A percentile compares a stretch with the other conserved stretches of the same genome.
phyloP scores from a whole-genome alignment of 2,329 filamentous ascomycete species.

The Thermochaetoides dissita region DNA sequence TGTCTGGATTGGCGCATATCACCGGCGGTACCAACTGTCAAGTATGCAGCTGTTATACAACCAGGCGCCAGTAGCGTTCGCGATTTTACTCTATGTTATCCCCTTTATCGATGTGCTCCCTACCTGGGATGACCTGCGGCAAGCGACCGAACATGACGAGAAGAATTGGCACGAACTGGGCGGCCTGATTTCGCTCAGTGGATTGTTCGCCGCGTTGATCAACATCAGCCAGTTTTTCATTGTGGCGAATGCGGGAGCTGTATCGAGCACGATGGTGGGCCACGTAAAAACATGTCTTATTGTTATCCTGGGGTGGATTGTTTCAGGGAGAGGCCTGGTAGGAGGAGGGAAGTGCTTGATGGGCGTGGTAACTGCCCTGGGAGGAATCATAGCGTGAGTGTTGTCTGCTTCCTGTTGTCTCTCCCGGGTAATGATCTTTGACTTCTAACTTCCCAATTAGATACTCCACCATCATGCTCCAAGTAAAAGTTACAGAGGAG shows the following conservation, averaged over 20 bases:
- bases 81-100: constrained; percentile 51
- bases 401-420: constrained; percentile 20
- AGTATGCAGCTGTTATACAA: constrained; percentile 59
- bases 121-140: background rate
- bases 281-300: constrained; percentile 54
- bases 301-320: constrained; percentile 48
- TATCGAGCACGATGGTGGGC: constrained; percentile 52
- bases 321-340: constrained; percentile 35
- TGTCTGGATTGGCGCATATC: constrained; percentile 53
- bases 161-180: no score
- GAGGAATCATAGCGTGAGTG: constrained; percentile 42
- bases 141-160: no score
- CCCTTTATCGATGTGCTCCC: constrained; percentile 48
- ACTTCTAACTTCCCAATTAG: constrained; percentile 6
- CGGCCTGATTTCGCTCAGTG: constrained; percentile 44
- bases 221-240: constrained; percentile 53
- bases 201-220: constrained; percentile 48
- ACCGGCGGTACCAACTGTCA: constrained; percentile 49
- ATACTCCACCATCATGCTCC: constrained; percentile 21
- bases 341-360: constrained; percentile 41
- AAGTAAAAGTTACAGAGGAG: constrained; percentile 11
- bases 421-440: background rate
- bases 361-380: constrained; percentile 41
- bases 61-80: constrained; percentile 48
- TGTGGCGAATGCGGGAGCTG: constrained; percentile 45